A percentile compares a stretch with the other conserved stretches of the same genome.
Evolutionary conservation across 2,329 filamentous ascomycete genomes (phyloP).

Genomic region (Trichoderma lentiforme): DNA sequence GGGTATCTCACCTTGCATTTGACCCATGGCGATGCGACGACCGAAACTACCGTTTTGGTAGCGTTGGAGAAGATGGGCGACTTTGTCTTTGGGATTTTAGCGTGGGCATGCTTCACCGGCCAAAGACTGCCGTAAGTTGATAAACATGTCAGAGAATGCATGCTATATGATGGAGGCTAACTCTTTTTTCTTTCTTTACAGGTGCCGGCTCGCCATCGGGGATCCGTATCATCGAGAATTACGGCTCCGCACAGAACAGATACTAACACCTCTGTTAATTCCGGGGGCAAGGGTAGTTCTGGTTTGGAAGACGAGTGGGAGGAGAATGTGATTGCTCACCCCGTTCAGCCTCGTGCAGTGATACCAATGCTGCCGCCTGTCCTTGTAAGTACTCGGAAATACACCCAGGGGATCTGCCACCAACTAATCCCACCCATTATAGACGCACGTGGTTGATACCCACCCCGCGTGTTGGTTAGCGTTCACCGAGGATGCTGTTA

Average conservation of each 20-base stretch:
- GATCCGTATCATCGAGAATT: conserved; percentile 51
- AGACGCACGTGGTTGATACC: conserved; percentile 79
- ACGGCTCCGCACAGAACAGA: conserved; percentile 53
- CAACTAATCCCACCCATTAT: conserved; percentile 12
- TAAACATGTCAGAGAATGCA: neutral
- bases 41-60: conserved; percentile 91
- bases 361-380: conserved; percentile 89
- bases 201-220: conserved; percentile 41
- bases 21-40: conserved; percentile 97
- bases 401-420: neutral
- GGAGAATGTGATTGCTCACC: conserved; percentile 64
- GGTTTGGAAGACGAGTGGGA: conserved; percentile 56
- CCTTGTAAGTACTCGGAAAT: conserved; percentile 57
- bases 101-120: conserved; percentile 90
- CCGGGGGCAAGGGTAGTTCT: conserved; percentile 68
- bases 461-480: conserved; percentile 86
- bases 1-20: conserved; percentile 90
- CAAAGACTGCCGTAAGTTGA: conserved; percentile 66
- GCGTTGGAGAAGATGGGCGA: conserved; percentile 89
- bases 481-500: conserved; percentile 91
- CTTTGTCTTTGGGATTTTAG: conserved; percentile 96
- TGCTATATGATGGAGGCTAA: neutral
- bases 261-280: conserved; percentile 56
- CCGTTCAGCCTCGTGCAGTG: conserved; percentile 78
- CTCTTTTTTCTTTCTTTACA: neutral